phyloP scores from a whole-genome alignment of 352 stramenopile species.

The Globisporangium perplexum region DNA sequence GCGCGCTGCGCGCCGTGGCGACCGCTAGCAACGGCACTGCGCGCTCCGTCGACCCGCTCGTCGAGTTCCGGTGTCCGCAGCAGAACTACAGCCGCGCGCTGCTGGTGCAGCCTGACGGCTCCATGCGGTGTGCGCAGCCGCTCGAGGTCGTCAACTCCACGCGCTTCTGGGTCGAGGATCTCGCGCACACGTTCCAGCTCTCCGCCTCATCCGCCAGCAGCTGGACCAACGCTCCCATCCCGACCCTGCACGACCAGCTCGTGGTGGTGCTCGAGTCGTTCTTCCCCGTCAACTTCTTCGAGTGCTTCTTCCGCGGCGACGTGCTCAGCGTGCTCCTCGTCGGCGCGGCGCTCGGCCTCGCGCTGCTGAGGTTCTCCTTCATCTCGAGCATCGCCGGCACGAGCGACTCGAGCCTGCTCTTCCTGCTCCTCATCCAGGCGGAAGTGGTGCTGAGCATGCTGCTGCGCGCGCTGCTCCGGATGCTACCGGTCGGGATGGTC shows the following conservation, averaged over 20 bases:
- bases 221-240: constrained; percentile 15
- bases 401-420: constrained; percentile 29
- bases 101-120: constrained; percentile 28
- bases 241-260: constrained; percentile 24
- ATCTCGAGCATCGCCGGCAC: constrained; percentile 10
- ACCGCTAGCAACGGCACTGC: constrained; percentile 2
- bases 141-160: constrained; percentile 25
- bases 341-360: constrained; percentile 23
- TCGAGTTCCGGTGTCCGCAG: constrained; percentile 18
- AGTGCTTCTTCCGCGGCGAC: constrained; percentile 23
- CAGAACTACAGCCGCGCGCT: constrained; percentile 15
- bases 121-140: constrained; percentile 21
- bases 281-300: constrained; percentile 24
- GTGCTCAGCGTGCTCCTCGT: constrained; percentile 30
- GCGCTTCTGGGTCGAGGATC: constrained; percentile 40
- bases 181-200: constrained; percentile 23
- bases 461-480: constrained; percentile 29
- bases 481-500: constrained; percentile 32
- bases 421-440: constrained; percentile 38
- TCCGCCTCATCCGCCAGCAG: neutral
- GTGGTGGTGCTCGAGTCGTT: constrained; percentile 21
- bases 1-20: constrained; percentile 15
- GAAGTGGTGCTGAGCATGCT: constrained; percentile 36
- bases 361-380: constrained; percentile 19
- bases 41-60: constrained; percentile 7